Evolutionary conservation across 352 stramenopile genomes (phyloP).

Genomic region (Phytophthora rubi): DNA sequence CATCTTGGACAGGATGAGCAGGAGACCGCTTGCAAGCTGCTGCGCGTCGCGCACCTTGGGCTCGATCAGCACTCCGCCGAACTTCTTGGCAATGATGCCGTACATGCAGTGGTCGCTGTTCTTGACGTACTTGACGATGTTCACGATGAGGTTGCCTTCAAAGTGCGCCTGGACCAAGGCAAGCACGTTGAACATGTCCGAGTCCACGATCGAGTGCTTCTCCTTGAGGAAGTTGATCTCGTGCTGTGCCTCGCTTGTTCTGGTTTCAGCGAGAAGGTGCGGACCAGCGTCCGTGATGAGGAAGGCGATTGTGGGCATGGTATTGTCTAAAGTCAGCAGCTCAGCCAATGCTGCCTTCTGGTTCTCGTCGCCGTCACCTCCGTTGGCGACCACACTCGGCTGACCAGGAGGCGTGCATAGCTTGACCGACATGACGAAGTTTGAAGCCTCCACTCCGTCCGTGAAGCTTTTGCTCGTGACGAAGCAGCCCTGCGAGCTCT

Average conservation of each 20-base stretch:
- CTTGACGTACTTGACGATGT: conserved; percentile 69
- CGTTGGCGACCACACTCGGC: conserved; percentile 43
- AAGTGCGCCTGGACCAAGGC: conserved; percentile 57
- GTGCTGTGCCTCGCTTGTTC: conserved; percentile 44
- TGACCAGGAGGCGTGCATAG: conserved; percentile 54
- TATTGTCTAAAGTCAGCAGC: conserved; percentile 53
- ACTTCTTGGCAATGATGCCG: conserved; percentile 61
- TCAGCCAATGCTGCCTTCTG: conserved; percentile 68
- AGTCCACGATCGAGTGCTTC: conserved; percentile 52
- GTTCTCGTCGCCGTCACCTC: conserved; percentile 72
- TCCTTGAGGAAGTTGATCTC: conserved; percentile 54
- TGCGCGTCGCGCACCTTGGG: conserved; percentile 42
- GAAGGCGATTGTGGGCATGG: conserved; percentile 68
- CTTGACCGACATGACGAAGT: conserved; percentile 49
- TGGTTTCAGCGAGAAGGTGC: conserved; percentile 47
- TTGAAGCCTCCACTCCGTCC: conserved; percentile 46
- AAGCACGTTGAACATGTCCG: conserved; percentile 65
- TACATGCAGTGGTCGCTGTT: conserved; percentile 61
- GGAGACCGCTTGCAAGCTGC: conserved; percentile 49
- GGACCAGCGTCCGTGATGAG: conserved; percentile 69
- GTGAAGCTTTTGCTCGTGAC: conserved; percentile 70
- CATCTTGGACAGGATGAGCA: conserved; percentile 65
- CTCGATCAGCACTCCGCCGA: conserved; percentile 67
- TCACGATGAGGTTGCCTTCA: conserved; percentile 59
- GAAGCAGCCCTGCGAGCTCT: conserved; percentile 57